A percentile compares a stretch with the other conserved stretches of the same genome.
Evolutionary conservation across 805 yeast species (phyloP).

Genomic region (Candida incommunis): DNA sequence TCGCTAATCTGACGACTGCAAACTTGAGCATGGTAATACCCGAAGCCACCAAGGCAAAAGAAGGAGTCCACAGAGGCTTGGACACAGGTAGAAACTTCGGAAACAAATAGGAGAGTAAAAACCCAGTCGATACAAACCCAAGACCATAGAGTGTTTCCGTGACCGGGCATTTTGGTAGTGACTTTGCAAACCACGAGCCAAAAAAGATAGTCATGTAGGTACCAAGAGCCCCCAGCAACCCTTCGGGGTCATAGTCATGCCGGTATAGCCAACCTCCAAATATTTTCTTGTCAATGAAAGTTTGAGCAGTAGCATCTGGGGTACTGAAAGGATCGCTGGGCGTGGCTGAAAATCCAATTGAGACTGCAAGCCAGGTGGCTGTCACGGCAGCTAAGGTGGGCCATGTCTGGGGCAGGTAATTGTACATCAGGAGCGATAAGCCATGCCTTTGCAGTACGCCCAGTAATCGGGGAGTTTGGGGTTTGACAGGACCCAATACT

Average conservation of each 20-base stretch:
- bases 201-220: constrained; percentile 24
- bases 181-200: constrained; percentile 19
- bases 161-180: constrained; percentile 8
- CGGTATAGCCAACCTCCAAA: constrained; percentile 14
- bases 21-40: constrained; percentile 21
- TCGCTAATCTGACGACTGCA: constrained; percentile 9
- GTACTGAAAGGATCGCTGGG: constrained; percentile 15
- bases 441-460: constrained; percentile 21
- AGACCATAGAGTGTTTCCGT: constrained; percentile 11
- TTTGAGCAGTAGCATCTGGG: constrained; percentile 20
- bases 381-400: constrained; percentile 13
- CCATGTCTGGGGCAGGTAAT: constrained; percentile 5
- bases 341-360: constrained; percentile 15
- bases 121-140: constrained; percentile 16
- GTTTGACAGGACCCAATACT: constrained; percentile 5
- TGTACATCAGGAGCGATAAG: constrained; percentile 12
- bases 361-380: constrained; percentile 16
- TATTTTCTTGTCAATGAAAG: constrained; percentile 16
- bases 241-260: constrained; percentile 24
- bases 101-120: constrained; percentile 17
- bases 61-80: constrained; percentile 25
- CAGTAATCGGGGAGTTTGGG: constrained; percentile 8
- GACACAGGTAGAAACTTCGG: constrained; percentile 22
- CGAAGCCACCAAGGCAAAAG: constrained; percentile 19
- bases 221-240: constrained; percentile 22